phyloP scores from a whole-genome alignment of 2,329 filamentous ascomycete genomes.

The Penicillium thymicola region DNA sequence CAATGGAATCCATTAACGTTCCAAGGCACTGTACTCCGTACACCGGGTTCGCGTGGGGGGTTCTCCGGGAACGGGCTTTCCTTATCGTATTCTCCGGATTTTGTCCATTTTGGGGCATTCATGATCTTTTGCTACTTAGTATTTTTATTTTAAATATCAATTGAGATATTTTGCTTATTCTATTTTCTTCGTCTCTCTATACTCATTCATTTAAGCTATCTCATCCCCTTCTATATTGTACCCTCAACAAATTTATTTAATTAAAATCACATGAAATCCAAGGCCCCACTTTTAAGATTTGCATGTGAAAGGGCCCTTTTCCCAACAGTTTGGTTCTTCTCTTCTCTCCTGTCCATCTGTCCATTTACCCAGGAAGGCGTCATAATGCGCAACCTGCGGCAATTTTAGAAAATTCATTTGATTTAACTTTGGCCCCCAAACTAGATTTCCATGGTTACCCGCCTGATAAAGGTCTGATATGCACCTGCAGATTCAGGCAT shows the following conservation, averaged over 20 bases:
- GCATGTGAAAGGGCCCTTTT: slow-evolving; percentile 8
- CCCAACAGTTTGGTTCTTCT: slow-evolving; percentile 1
- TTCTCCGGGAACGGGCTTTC: slow-evolving; percentile 1
- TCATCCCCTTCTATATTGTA: neutral
- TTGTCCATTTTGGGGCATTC: neutral
- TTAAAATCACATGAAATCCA: slow-evolving; percentile 1
- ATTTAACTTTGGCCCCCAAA: neutral
- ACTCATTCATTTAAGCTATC: neutral
- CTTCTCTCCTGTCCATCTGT: too few species aligned
- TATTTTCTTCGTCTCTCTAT: neutral
- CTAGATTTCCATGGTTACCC: neutral
- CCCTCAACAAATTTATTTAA: neutral
- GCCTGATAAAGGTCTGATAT: neutral
- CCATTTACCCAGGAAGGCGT: neutral
- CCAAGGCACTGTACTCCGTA: neutral
- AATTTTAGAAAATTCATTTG: neutral
- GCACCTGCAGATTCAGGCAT: neutral
- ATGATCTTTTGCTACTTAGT: too few species aligned
- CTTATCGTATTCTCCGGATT: neutral
- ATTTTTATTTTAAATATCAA: neutral
- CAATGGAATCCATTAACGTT: neutral
- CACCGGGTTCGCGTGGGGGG: slow-evolving; percentile 1
- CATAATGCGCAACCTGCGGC: neutral
- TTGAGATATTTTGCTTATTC: neutral
- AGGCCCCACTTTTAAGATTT: neutral